Conservation (phyloP, 2,329 filamentous ascomycete species). For the Paraphoma chrysanthemicola region DNA sequence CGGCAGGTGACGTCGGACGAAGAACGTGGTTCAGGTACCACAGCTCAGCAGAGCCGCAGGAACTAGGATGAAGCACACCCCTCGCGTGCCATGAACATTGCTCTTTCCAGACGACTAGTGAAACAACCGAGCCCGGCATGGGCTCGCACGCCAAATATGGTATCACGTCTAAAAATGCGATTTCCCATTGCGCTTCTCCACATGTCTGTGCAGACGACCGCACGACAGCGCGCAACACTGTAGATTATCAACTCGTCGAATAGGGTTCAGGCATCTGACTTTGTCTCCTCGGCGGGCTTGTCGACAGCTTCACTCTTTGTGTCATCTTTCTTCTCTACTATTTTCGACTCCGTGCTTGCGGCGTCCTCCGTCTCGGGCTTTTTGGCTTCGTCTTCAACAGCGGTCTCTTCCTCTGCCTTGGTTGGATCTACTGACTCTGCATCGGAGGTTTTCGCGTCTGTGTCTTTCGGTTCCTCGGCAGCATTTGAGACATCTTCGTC, state of each 20-base stretch:
- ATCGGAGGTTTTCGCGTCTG: slow-evolving; percentile 9
- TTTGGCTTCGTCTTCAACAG: neutral
- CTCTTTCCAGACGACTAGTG: neutral
- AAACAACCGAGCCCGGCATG: slow-evolving; percentile 1
- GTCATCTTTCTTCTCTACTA: slow-evolving; percentile 5
- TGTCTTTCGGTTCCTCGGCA: slow-evolving; percentile 17
- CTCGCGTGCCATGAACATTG: neutral
- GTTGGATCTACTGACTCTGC: slow-evolving; percentile 8
- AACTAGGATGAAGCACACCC: neutral
- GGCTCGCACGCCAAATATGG: slow-evolving; percentile 3
- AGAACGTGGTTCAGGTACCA: neutral
- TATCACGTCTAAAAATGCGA: slow-evolving; percentile 1
- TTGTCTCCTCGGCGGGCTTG: slow-evolving; percentile 7
- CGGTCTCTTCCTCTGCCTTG: slow-evolving; percentile 7
- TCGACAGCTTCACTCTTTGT: neutral
- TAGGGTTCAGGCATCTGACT: slow-evolving; percentile 4
- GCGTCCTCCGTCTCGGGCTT: slow-evolving; percentile 5
- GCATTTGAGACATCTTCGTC: slow-evolving; percentile 4
- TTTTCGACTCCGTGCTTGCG: slow-evolving; percentile 5
- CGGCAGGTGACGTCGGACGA: neutral
- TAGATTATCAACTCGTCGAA: neutral
- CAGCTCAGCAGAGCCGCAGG: neutral
- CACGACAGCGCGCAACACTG: neutral
- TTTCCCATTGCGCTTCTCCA: neutral
- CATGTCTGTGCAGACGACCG: neutral